A percentile compares a stretch with the other conserved stretches of the same genome.
phyloP scores from a whole-genome alignment of 768 basidiomycete species.

The Xanthoconium purpureum region DNA sequence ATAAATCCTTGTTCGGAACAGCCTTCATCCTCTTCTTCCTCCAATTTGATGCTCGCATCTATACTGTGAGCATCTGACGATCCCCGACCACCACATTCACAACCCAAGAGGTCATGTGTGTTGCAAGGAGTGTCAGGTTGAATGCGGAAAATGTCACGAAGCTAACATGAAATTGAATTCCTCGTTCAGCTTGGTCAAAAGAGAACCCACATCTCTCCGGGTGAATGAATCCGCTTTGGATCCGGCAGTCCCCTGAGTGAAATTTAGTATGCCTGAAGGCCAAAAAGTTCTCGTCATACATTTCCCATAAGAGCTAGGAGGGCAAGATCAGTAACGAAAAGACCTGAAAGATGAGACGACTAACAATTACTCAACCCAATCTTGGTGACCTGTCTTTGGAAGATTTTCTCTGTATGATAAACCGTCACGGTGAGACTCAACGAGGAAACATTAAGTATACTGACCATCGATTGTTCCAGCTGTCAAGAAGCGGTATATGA shows the following conservation, averaged over 20 bases:
- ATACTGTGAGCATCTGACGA: background rate
- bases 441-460: constrained; percentile 7
- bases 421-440: background rate
- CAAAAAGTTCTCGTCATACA: constrained; percentile 34
- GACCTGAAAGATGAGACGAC: constrained; percentile 26
- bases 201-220: constrained; percentile 67
- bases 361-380: constrained; percentile 83
- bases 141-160: constrained; percentile 90
- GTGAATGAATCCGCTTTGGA: constrained; percentile 86
- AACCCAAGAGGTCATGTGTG: constrained; percentile 90
- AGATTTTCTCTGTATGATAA: constrained; percentile 71
- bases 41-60: constrained; percentile 14
- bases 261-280: constrained; percentile 7
- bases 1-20: constrained; percentile 51
- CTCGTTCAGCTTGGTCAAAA: background rate
- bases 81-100: constrained; percentile 52
- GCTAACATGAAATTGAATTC: constrained; percentile 39
- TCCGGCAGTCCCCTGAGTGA: constrained; percentile 38
- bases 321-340: constrained; percentile 8
- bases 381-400: constrained; percentile 92
- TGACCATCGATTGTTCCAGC: constrained; percentile 87
- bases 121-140: constrained; percentile 77
- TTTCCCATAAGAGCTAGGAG: constrained; percentile 67
- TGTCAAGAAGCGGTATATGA: constrained; percentile 84
- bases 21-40: constrained; percentile 31